These are phyloP conservation scores for Quercus gilva DNA, from an alignment of 306 rosid genomes.

Conservation along the genomic window DNA sequence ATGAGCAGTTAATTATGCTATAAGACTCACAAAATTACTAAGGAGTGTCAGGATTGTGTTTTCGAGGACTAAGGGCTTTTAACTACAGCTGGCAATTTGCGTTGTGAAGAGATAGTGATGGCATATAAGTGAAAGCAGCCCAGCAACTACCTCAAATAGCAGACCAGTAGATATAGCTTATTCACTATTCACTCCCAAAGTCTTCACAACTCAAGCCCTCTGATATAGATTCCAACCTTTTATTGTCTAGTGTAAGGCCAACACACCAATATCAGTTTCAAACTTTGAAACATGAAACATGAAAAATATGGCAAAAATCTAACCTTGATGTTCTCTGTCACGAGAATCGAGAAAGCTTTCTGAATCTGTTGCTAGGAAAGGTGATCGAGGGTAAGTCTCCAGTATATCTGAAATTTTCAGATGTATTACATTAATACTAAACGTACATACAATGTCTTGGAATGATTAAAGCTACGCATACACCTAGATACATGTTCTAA, in stretches of 20 bases:
- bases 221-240: slow-evolving; percentile 74
- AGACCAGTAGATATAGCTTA: slow-evolving; percentile 14
- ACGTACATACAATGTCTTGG: slow-evolving; percentile 1
- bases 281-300: slow-evolving; percentile 11
- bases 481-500: background rate
- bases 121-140: background rate
- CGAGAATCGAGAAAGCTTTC: slow-evolving; percentile 56
- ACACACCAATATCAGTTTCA: slow-evolving; percentile 19
- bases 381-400: slow-evolving; percentile 75
- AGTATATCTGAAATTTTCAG: slow-evolving; percentile 60
- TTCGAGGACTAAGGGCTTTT: background rate
- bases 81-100: background rate
- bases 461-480: slow-evolving; percentile 1
- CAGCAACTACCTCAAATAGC: slow-evolving; percentile 24
- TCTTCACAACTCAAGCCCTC: slow-evolving; percentile 87
- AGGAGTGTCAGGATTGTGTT: background rate
- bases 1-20: background rate
- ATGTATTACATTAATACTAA: slow-evolving; percentile 7
- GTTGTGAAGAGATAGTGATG: background rate
- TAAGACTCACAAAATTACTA: background rate
- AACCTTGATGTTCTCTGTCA: slow-evolving; percentile 78
- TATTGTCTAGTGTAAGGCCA: slow-evolving; percentile 46
- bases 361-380: slow-evolving; percentile 64
- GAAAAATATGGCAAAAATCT: slow-evolving; percentile 10
- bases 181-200: slow-evolving; percentile 76